Evolutionary conservation across 768 basidiomycete species (phyloP), one percentile per base, ranked within the genome.

Genomic region (Calocybe gangraenosa): DNA sequence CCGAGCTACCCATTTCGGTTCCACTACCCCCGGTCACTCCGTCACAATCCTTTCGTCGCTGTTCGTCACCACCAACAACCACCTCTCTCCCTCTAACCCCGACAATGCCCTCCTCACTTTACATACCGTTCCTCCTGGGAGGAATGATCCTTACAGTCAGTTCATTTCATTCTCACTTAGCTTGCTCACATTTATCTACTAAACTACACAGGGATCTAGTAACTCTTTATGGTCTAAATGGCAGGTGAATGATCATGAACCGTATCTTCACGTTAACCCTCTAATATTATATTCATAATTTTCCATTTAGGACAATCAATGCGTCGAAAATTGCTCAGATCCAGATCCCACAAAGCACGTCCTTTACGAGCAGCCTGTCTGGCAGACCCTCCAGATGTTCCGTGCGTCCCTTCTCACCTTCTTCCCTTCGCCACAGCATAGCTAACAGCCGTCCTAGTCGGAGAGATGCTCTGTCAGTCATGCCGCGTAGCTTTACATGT

Each of bases 331-430:
- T 64, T 98, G 95, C 63, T 62, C 63, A 37, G 75, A 83, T 52
- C 76, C 77, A 30, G 70, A 89, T 63, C 76, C 82, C 2, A 50
- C 58, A 2, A 69, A 70, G 28, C 81, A 77, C 44, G 74, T 92
- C 39, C 75, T 90, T 22, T 98, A 88, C 62, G 93, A 97, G 59
- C 95, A 97, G 63, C 93, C 92, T 3, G 91, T 95, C 19, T 88
- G 91, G 87, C 90, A 92, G 65, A 90, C 82, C 11, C 75, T 92
- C 32, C 87, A 90, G 64, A 92, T 91, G 88, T 91, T 90, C 66
- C 73, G 87, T 89, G 59, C 64, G 85, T 76, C 52, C 40, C 43
- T 39, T 35, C 45, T 58, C 47, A 51, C 53, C 44, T 58, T 49
- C 32, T 40, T 48, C 37, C 45, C 37, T 54, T 38, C 48, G 47